phyloP scores from a whole-genome alignment of 1,139 yeast genomes.

The Blastobotrys persicus region DNA sequence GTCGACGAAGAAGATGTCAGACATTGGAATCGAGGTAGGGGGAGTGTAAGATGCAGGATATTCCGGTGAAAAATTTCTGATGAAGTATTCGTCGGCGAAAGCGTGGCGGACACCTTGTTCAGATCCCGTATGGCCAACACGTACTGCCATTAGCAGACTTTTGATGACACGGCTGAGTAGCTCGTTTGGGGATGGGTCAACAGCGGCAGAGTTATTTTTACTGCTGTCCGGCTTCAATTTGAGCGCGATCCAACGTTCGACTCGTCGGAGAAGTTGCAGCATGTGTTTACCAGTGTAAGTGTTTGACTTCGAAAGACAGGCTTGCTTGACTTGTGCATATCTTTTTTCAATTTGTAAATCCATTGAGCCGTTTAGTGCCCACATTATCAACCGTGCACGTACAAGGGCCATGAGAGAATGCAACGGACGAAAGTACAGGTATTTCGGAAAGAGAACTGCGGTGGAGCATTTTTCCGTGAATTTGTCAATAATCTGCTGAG shows the following conservation, averaged over 20 bases:
- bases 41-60: not conserved
- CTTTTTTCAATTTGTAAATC: slow-evolving; percentile 18
- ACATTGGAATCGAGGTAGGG: not conserved
- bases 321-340: slow-evolving; percentile 15
- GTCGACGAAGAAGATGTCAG: not conserved
- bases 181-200: not conserved
- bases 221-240: not conserved
- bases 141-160: not conserved
- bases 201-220: not conserved
- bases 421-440: slow-evolving; percentile 55
- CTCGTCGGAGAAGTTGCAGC: not conserved
- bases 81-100: slow-evolving; percentile 3
- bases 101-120: not conserved
- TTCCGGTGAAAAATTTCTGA: slow-evolving; percentile 3
- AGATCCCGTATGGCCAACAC: not conserved
- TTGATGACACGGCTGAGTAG: not conserved
- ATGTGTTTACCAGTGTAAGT: slow-evolving; percentile 6
- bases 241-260: not conserved
- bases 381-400: slow-evolving; percentile 23
- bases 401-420: slow-evolving; percentile 46
- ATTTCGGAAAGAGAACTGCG: slow-evolving; percentile 47
- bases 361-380: slow-evolving; percentile 20
- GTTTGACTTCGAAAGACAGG: slow-evolving; percentile 15
- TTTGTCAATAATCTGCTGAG: slow-evolving; percentile 5
- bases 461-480: slow-evolving; percentile 9